phyloP scores from a whole-genome alignment of 1,284 basidiomycete species.

The Ustilago lituana region DNA sequence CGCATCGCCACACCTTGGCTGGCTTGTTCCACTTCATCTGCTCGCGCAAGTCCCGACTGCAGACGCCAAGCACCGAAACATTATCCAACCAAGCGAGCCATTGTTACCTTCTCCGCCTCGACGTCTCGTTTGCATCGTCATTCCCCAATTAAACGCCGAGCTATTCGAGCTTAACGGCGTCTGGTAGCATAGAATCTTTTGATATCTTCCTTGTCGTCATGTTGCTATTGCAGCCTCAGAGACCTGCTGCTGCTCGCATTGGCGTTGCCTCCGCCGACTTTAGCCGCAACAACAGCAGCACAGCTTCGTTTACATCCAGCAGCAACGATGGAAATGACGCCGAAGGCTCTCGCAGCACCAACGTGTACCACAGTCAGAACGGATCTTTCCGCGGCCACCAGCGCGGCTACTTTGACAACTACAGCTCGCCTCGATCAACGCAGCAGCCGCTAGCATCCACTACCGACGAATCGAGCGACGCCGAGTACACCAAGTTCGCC shows the following conservation, averaged over 20 bases:
- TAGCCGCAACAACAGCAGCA: conserved; percentile 28
- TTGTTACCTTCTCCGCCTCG: too few relatives aligned
- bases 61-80: too few relatives aligned
- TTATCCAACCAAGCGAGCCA: too few relatives aligned
- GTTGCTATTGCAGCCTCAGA: conserved; percentile 20
- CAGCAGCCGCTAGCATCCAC: neutral
- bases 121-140: too few relatives aligned
- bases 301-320: conserved; percentile 36
- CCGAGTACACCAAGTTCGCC: conserved; percentile 10
- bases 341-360: conserved; percentile 4
- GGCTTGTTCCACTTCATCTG: neutral
- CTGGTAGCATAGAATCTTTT: too few relatives aligned
- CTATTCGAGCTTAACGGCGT: too few relatives aligned
- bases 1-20: too few relatives aligned
- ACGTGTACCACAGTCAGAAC: conserved; percentile 17
- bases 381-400: conserved; percentile 14
- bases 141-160: too few relatives aligned
- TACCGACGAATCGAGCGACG: conserved; percentile 25
- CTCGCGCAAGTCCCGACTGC: neutral
- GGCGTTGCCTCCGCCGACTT: conserved; percentile 8
- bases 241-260: neutral
- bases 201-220: too few relatives aligned
- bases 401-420: neutral
- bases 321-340: conserved; percentile 24
- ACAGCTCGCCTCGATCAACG: conserved; percentile 3